Evolutionary conservation across 345 rosid species (phyloP).

Genomic region (Adansonia digitata): DNA sequence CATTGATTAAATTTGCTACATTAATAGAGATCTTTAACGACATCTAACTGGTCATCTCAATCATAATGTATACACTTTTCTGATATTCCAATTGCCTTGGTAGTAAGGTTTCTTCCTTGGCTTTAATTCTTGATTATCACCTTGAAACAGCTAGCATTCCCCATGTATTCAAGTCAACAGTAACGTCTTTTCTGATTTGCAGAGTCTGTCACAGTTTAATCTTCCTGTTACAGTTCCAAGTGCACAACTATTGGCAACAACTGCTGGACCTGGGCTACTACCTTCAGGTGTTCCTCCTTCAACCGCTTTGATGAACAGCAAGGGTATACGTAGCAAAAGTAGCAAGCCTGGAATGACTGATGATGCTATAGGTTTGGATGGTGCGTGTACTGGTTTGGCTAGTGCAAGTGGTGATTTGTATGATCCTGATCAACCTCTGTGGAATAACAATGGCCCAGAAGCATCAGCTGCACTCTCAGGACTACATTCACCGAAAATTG

Average conservation of each 20-base stretch:
- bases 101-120: background rate
- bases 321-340: constrained; percentile 39
- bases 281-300: constrained; percentile 49
- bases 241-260: constrained; percentile 56
- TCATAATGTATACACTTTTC: background rate
- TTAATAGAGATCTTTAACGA: no score
- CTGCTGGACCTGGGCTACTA: constrained; percentile 50
- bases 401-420: constrained; percentile 66
- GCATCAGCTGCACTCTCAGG: constrained; percentile 47
- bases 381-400: constrained; percentile 42
- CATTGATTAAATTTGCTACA: no score
- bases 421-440: constrained; percentile 98
- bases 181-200: constrained; percentile 34
- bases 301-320: constrained; percentile 40
- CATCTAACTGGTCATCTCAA: no score
- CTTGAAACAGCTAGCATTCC: background rate
- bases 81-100: background rate
- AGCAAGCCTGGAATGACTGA: constrained; percentile 48
- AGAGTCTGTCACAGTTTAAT: constrained; percentile 97
- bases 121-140: background rate
- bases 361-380: constrained; percentile 53
- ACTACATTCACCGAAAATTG: constrained; percentile 43
- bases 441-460: constrained; percentile 77
- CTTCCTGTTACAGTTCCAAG: constrained; percentile 88
- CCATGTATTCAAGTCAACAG: background rate